Evolutionary conservation across 1,284 basidiomycete species (phyloP).

Genomic region (Mycena citricolor): DNA sequence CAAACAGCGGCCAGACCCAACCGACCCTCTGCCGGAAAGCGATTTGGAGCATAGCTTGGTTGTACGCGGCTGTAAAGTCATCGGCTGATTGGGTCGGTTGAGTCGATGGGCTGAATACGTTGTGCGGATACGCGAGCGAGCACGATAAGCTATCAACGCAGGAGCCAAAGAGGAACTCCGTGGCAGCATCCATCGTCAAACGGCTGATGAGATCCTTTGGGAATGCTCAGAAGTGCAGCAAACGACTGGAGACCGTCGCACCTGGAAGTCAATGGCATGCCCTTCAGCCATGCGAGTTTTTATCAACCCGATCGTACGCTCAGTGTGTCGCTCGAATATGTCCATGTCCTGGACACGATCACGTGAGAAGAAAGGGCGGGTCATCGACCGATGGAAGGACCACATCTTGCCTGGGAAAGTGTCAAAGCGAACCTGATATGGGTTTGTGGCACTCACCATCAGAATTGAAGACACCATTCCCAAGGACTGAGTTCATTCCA

Average conservation of each 20-base stretch:
- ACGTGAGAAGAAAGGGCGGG: slow-evolving; percentile 54
- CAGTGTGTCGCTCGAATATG: slow-evolving; percentile 48
- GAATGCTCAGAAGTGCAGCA: slow-evolving; percentile 2
- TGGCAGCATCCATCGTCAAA: slow-evolving; percentile 47
- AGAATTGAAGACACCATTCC: slow-evolving; percentile 56
- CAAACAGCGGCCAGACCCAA: slow-evolving; percentile 26
- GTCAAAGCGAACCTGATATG: not conserved
- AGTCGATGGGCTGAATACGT: too few relatives aligned
- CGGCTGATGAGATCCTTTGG: slow-evolving; percentile 38
- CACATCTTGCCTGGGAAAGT: slow-evolving; percentile 40
- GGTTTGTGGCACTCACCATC: slow-evolving; percentile 40
- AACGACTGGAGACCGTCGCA: slow-evolving; percentile 22
- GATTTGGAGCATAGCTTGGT: slow-evolving; percentile 6
- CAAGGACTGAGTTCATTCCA: slow-evolving; percentile 39
- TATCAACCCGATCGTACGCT: slow-evolving; percentile 40
- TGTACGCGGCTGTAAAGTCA: slow-evolving; percentile 27
- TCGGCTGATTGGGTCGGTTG: slow-evolving; percentile 29
- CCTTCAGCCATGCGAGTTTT: slow-evolving; percentile 41
- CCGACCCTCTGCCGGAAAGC: slow-evolving; percentile 12
- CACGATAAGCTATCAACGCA: slow-evolving; percentile 38
- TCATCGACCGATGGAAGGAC: slow-evolving; percentile 59
- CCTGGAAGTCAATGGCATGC: slow-evolving; percentile 53
- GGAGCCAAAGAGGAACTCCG: slow-evolving; percentile 47
- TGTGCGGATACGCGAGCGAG: slow-evolving; percentile 36
- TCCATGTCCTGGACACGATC: slow-evolving; percentile 56